Evolutionary conservation across 306 rosid species (phyloP).

Genomic region (Carpinus viminea): DNA sequence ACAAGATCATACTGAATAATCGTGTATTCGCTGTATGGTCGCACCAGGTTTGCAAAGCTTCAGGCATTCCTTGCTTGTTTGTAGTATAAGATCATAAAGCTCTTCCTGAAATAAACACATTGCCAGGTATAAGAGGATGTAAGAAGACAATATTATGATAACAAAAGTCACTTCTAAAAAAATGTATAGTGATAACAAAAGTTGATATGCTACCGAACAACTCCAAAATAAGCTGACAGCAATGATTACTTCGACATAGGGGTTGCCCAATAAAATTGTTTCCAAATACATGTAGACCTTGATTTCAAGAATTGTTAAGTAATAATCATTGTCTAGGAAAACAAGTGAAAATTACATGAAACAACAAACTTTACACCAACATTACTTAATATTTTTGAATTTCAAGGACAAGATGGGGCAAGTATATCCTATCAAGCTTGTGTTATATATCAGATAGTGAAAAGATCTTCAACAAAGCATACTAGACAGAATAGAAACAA

Average conservation of each 20-base stretch:
- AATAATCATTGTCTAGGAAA: background rate
- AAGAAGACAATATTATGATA: background rate
- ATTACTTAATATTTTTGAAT: background rate
- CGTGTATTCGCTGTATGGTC: conserved; percentile 72
- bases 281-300: background rate
- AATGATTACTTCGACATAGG: background rate
- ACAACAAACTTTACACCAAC: background rate
- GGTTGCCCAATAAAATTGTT: background rate
- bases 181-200: background rate
- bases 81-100: conserved; percentile 81
- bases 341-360: background rate
- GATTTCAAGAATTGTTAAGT: background rate
- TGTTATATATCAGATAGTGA: conserved; percentile 15
- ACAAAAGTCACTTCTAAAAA: background rate
- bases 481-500: conserved; percentile 73
- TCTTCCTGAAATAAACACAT: conserved; percentile 65
- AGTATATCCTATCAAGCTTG: conserved; percentile 7
- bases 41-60: conserved; percentile 91
- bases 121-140: conserved; percentile 1
- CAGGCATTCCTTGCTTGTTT: conserved; percentile 73
- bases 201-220: background rate
- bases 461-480: conserved; percentile 22
- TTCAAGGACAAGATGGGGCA: background rate
- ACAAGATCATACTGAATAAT: conserved; percentile 63
- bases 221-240: background rate